Evolutionary conservation across 73 alveolate genomes (phyloP), one percentile per base, ranked within the genome.

Genomic region (Paramecium biaurelia): DNA sequence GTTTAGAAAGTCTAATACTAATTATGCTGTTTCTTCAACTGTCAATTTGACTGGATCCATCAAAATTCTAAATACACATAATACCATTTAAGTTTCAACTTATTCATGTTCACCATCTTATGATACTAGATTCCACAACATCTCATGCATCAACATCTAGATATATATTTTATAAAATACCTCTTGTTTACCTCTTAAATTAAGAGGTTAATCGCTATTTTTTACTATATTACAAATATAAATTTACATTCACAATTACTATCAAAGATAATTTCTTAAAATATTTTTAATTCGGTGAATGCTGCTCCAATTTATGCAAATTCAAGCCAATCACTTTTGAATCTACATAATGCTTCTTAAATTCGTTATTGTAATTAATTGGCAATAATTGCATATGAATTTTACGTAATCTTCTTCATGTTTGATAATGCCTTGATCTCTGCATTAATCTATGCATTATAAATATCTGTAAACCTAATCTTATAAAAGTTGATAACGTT

Each of bases 31-130:
- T 21, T 79, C 90, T 15, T 79, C 90, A 14, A 43, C 70, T 38
- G 34, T 7, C 21, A 79, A 47, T 43, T 79, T 79, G 24, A 79
- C 56, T 8, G 90, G 90, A 45, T 79, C 90, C 90, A 79, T 79
- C 10, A 79, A 45, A 7, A 79, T 23, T 79, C 90, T 79, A 37
- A 79, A 47, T 11, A 79, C 18, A 47, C 56, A 79, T n/a, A 20
- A 12, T 12, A 79, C 56, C 30, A 79, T 42, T 79, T 79, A 14
- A 1, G 30, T 79, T 42, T 79, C 70, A n/a, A 34, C 90, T 21
- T 35, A 72, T 72, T 72, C 86, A 34, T 5, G 18, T 72, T 79
- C 43, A 10, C 56, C 70, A 43, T 42, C 42, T 24, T 79, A 4
- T 15, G 76, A 30, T 18, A 47, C 74, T 38, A 79, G 49, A 79